Conservation (phyloP, 352 stramenopile species). For the Globisporangium solare region DNA sequence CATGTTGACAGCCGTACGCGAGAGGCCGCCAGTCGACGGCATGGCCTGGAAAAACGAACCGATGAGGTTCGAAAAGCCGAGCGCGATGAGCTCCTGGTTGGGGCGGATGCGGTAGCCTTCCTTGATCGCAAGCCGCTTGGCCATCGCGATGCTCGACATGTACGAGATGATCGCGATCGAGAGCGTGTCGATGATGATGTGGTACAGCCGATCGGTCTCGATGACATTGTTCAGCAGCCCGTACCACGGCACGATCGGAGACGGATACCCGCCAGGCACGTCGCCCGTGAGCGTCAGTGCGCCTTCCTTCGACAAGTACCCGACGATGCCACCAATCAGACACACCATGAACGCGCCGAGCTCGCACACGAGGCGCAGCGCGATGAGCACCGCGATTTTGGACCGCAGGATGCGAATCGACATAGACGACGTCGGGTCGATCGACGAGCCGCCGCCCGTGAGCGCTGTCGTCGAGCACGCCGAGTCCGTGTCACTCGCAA, state of each 20-base stretch:
- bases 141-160: constrained; percentile 89
- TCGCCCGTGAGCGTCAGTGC: constrained; percentile 60
- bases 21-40: constrained; percentile 87
- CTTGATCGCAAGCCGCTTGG: constrained; percentile 76
- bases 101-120: constrained; percentile 67
- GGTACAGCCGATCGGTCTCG: constrained; percentile 37
- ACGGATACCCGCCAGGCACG: constrained; percentile 68
- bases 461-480: constrained; percentile 48
- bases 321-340: constrained; percentile 52
- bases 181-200: constrained; percentile 66
- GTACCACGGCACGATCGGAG: constrained; percentile 47
- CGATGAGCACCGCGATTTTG: constrained; percentile 41
- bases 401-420: constrained; percentile 39
- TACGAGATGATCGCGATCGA: constrained; percentile 86
- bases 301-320: constrained; percentile 35
- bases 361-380: constrained; percentile 41
- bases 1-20: constrained; percentile 88
- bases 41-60: constrained; percentile 84
- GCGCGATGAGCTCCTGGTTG: constrained; percentile 82
- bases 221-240: constrained; percentile 38
- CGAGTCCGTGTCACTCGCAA: constrained; percentile 33
- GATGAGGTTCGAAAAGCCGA: constrained; percentile 85
- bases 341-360: constrained; percentile 73
- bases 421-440: constrained; percentile 24
- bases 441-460: constrained; percentile 21